A percentile compares a stretch with the other conserved stretches of the same genome.
These are phyloP conservation scores for Grosmannia clavigera DNA, from an alignment of 2,329 filamentous ascomycete species.

Conservation along the genomic window DNA sequence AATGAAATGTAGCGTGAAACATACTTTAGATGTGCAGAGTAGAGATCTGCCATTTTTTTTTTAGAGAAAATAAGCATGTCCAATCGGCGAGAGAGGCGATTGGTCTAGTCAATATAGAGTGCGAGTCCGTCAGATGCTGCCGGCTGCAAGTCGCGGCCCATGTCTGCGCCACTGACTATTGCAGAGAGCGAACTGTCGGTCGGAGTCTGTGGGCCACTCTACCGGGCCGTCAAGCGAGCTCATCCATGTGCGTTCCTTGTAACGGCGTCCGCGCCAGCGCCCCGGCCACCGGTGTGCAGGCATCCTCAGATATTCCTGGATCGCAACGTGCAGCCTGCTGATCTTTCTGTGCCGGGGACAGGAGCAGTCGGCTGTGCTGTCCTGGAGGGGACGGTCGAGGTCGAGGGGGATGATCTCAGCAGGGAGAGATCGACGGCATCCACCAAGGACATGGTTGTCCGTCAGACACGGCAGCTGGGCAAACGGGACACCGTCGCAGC, in stretches of 20 bases:
- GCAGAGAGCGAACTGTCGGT: background rate
- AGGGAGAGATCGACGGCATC: background rate
- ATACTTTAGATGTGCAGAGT: background rate
- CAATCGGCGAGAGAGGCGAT: background rate
- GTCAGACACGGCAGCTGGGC: background rate
- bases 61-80: background rate
- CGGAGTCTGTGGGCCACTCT: background rate
- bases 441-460: background rate
- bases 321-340: background rate
- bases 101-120: background rate
- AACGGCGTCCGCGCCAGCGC: background rate
- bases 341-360: background rate
- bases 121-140: background rate
- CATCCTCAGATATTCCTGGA: background rate
- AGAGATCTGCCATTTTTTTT: background rate
- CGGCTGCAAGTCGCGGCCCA: background rate
- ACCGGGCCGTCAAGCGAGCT: slow-evolving; percentile 5
- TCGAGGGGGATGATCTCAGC: background rate
- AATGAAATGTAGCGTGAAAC: background rate
- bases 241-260: slow-evolving; percentile 3
- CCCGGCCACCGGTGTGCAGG: background rate
- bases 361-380: background rate
- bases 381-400: background rate
- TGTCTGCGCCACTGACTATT: background rate
- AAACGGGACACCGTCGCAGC: background rate